Percentiles rank a stretch among this genome's conserved stretches.
phyloP scores from a whole-genome alignment of 139 green algal genomes.

The Chlamydomonas sphaeroides region DNA sequence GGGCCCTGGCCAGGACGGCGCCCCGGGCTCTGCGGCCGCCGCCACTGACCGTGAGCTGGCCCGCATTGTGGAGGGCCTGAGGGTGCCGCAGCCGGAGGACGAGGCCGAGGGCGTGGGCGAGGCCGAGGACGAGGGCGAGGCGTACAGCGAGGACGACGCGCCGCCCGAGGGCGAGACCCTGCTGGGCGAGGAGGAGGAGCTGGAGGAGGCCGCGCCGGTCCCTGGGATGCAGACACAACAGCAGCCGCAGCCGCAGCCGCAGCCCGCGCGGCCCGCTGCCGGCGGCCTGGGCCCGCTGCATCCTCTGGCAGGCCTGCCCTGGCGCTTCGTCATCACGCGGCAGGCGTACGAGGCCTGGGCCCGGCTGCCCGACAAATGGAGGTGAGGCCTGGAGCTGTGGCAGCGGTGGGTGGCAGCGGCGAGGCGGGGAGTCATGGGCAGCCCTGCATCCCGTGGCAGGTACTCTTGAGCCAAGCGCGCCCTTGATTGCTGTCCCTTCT shows the following conservation, averaged over 20 bases:
- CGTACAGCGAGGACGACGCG: slow-evolving; percentile 35
- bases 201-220: not conserved
- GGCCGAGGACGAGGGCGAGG: not conserved
- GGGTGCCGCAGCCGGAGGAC: no score
- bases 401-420: not conserved
- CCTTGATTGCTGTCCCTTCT: no score
- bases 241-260: not conserved
- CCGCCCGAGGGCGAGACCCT: not conserved
- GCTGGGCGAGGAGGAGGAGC: slow-evolving; percentile 1
- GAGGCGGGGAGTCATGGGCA: not conserved
- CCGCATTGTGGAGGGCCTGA: no score
- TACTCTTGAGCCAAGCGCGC: no score
- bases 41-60: no score
- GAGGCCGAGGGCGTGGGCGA: no score
- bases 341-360: slow-evolving; percentile 37
- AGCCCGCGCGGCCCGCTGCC: not conserved
- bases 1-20: no score
- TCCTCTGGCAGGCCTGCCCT: slow-evolving; percentile 1
- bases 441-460: no score
- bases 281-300: not conserved
- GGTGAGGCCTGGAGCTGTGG: no score
- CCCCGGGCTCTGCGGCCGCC: not conserved
- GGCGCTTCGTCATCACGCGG: slow-evolving; percentile 32
- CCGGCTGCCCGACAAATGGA: slow-evolving; percentile 13
- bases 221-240: not conserved